Evolutionary conservation across 208 protist species (phyloP), one percentile per base, ranked within the genome.

Genomic region (Wallacemonas sp.): DNA sequence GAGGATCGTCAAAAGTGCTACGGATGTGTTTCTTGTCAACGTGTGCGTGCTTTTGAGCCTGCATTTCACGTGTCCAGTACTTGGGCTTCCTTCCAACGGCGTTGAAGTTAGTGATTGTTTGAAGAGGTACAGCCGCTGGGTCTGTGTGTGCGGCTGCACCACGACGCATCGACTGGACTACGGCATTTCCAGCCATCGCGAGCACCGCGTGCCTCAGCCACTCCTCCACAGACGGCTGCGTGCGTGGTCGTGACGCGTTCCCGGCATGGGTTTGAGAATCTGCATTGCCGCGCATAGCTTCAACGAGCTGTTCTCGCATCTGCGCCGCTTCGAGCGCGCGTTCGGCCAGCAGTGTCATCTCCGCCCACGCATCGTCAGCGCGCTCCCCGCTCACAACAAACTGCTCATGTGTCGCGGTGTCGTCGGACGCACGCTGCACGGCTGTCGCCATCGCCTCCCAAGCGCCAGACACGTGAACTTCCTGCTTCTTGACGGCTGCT

Each of bases 141-240:
- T 36, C 54, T 15, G 38, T 22, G 19, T 22, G 34, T 17, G 44
- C 21, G 28, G 62, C 24, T 21, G 54, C 62, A 60, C 63, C 34
- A 36, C 26, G 56, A 4, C 65, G 45, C 36, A 62, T 24, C 28
- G 77, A 79, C 47, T 74, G 67, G 45, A 59, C 70, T 28, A 86
- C 84, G 6, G 83, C 77, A 62, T 86, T 90, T 34, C 74, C 74
- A 17, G 77, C 73, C 77, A 84, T 86, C 12, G 51, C 79, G 33
- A 72, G 65, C 30, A 90, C 79, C 26, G 74, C 73, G 5, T 68
- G 47, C 2, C 73, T 70, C 36, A 86, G 34, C 83, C 79, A 84
- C 38, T 61, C 66, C 27, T 86, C 63, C 15, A 80, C 53, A n/a
- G n/a, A n/a, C 12, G 59, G 56, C 44, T 30, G 26, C 39, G 30